Conservation (phyloP, 257 asterid species). For the Forsythia suspensa region DNA sequence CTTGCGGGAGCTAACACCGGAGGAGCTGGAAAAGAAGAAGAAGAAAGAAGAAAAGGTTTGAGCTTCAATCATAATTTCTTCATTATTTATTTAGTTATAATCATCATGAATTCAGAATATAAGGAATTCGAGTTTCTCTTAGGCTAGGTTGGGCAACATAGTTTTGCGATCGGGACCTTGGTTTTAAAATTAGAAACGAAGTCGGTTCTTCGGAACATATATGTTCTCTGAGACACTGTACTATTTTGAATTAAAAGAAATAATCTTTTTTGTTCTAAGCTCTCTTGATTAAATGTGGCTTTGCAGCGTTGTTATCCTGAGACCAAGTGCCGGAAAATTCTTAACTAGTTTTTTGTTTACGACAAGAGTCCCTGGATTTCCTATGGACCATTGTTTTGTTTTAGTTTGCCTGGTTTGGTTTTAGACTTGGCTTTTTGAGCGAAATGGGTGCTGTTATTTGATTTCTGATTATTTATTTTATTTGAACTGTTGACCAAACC, state of each 20-base stretch:
- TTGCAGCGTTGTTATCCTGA: not conserved
- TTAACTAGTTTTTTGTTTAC: not conserved
- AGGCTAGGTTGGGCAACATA: not conserved
- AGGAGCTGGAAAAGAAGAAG: constrained; percentile 85
- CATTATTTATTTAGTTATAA: not conserved
- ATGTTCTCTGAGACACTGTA: not conserved
- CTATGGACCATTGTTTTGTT: not conserved
- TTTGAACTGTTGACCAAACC: not conserved
- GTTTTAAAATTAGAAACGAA: not conserved
- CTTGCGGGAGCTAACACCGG: constrained; percentile 52
- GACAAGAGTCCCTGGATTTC: not conserved
- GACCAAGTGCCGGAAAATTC: not conserved
- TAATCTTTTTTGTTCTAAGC: not conserved
- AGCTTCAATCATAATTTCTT: not conserved
- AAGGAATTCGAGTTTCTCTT: not conserved
- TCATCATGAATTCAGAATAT: not conserved
- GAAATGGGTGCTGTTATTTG: not conserved
- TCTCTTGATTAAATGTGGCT: not conserved
- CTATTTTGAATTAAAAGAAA: not conserved
- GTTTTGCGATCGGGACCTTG: not conserved
- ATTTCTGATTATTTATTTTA: not conserved
- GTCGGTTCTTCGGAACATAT: not conserved
- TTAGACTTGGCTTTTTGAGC: not conserved
- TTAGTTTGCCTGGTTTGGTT: not conserved
- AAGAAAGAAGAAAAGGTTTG: constrained; percentile 90